These are phyloP conservation scores for Phytophthora ohioensis DNA, from an alignment of 352 stramenopile genomes.

Conservation along the genomic window DNA sequence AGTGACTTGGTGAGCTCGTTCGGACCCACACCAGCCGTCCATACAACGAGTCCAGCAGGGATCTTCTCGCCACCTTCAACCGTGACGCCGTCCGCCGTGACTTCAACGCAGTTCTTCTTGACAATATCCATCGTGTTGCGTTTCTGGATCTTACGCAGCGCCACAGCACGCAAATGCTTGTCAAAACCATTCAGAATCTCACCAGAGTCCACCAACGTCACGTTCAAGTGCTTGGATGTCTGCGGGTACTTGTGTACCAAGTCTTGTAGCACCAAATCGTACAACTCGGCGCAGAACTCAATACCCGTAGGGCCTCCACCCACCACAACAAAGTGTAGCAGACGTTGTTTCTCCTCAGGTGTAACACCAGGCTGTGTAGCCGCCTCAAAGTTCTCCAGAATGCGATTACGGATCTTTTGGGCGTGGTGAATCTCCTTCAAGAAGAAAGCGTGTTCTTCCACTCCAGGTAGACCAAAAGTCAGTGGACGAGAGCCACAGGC, in stretches of 20 bases:
- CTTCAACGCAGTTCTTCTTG: conserved; percentile 82
- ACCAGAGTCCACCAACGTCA: conserved; percentile 76
- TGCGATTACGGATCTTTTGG: conserved; percentile 80
- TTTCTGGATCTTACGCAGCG: conserved; percentile 80
- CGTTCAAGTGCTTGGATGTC: conserved; percentile 72
- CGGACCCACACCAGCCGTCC: conserved; percentile 79
- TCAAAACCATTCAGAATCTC: conserved; percentile 84
- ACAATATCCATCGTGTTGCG: conserved; percentile 85
- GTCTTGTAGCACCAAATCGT: conserved; percentile 95
- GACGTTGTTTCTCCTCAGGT: conserved; percentile 84
- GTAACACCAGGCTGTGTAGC: conserved; percentile 90
- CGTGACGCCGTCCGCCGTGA: conserved; percentile 69
- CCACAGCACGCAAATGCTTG: conserved; percentile 68
- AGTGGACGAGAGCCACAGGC: conserved; percentile 94
- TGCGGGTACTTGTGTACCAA: conserved; percentile 85
- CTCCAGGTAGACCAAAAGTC: conserved; percentile 93
- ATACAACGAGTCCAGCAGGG: conserved; percentile 72
- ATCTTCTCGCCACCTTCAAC: conserved; percentile 69
- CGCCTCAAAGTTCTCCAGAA: conserved; percentile 95
- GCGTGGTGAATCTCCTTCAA: conserved; percentile 98
- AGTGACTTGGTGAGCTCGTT: conserved; percentile 86
- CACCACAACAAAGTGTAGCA: conserved; percentile 98
- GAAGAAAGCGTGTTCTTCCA: conserved; percentile 96
- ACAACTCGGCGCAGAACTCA: conserved; percentile 97
- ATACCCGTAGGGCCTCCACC: conserved; percentile 95